Conservation (phyloP, 202 grass and related monocot species). For the Carex sylvatica region DNA sequence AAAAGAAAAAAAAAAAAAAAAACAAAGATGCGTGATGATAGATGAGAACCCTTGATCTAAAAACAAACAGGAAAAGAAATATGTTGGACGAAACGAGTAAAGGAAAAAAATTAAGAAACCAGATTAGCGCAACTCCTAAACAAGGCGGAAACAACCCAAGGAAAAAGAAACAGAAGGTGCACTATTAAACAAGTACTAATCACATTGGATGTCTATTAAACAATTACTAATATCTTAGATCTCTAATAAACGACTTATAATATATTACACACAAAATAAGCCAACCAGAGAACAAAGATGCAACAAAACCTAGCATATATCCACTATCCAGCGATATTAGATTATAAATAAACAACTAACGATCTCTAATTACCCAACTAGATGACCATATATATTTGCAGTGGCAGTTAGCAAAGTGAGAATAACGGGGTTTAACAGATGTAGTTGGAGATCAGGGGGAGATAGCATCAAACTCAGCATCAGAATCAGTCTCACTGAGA, state of each 20-base stretch:
- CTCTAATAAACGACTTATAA: neutral
- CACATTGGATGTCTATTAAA: neutral
- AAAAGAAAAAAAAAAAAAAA: neutral
- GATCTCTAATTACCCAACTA: neutral
- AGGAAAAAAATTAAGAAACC: neutral
- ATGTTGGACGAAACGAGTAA: neutral
- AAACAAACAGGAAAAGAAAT: neutral
- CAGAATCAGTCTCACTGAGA: slow-evolving; percentile 20
- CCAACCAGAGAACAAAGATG: neutral
- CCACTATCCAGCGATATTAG: neutral
- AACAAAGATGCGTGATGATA: neutral
- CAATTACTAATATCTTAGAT: neutral
- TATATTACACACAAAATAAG: neutral
- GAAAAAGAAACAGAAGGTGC: neutral
- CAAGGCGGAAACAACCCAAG: neutral
- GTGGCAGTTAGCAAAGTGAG: neutral
- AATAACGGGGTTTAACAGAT: neutral
- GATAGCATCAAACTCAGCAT: neutral
- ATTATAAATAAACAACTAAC: neutral
- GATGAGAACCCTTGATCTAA: neutral
- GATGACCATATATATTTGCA: neutral
- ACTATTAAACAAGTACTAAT: neutral
- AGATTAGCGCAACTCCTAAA: neutral
- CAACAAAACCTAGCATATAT: neutral
- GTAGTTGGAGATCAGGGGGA: neutral